These are phyloP conservation scores for Desmodesmus armatus DNA, from an alignment of 139 green algal genomes.

Conservation along the genomic window DNA sequence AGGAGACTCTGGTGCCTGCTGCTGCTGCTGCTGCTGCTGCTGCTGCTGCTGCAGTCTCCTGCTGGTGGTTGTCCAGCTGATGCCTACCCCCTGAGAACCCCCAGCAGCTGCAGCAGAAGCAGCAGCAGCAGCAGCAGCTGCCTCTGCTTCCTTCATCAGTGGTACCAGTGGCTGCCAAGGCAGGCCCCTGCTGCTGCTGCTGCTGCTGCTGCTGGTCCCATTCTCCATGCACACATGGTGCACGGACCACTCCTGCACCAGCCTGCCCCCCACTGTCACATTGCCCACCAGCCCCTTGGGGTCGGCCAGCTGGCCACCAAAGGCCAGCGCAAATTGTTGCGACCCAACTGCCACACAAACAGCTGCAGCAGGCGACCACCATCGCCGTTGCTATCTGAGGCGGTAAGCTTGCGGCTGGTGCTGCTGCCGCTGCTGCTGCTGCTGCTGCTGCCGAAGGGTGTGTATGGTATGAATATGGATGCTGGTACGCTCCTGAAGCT, in stretches of 20 bases:
- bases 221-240: conserved; percentile 45
- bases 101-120: too few relatives aligned
- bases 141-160: too few relatives aligned
- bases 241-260: conserved; percentile 55
- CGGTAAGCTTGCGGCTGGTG: not conserved
- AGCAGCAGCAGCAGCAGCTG: too few relatives aligned
- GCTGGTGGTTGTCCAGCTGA: too few relatives aligned
- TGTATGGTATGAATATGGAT: not conserved
- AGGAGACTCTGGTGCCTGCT: not conserved
- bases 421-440: conserved; percentile 15
- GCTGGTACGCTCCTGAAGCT: conserved; percentile 26
- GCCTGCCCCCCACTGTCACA: conserved; percentile 53
- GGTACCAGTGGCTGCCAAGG: conserved; percentile 18
- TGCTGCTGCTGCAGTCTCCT: too few relatives aligned
- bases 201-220: too few relatives aligned
- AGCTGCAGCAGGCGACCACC: conserved; percentile 55
- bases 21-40: too few relatives aligned
- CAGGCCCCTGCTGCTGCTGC: too few relatives aligned
- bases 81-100: too few relatives aligned
- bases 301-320: conserved; percentile 52
- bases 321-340: conserved; percentile 61
- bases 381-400: too few relatives aligned
- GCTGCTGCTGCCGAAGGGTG: not conserved
- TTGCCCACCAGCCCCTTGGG: conserved; percentile 64
- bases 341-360: conserved; percentile 66